Evolutionary conservation across 257 asterid species (phyloP).

Genomic region (Solanum pennellii): DNA sequence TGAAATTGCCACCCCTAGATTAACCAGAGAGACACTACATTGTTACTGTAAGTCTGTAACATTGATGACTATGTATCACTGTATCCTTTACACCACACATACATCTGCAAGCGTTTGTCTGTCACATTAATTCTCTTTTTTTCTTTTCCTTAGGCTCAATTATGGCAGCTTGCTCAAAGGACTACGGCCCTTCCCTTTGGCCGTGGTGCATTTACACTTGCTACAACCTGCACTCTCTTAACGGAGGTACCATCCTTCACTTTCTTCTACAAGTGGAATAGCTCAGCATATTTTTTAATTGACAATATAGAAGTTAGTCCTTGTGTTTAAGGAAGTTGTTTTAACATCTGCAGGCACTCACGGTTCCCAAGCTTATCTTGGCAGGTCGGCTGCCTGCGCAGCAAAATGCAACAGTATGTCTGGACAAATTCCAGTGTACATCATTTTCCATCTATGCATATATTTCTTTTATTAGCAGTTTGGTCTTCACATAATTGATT

Average conservation of each 20-base stretch:
- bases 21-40: not conserved
- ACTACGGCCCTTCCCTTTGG: conserved; percentile 97
- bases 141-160: conserved; percentile 51
- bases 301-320: not conserved
- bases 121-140: not conserved
- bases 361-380: conserved; percentile 93
- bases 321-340: not conserved
- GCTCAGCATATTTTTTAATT: not conserved
- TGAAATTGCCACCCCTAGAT: not conserved
- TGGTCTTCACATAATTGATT: not conserved
- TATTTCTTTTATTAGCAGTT: not conserved
- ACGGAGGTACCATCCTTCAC: conserved; percentile 60
- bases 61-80: not conserved
- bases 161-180: conserved; percentile 99
- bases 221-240: conserved; percentile 78
- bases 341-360: conserved; percentile 60
- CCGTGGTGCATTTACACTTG: conserved; percentile 97
- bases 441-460: not conserved
- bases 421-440: not conserved
- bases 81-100: not conserved
- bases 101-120: not conserved
- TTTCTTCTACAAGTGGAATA: not conserved
- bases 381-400: conserved; percentile 98
- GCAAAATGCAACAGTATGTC: conserved; percentile 84
- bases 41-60: not conserved